Conservation (phyloP, 75 land plant species). For the Cunninghamia lanceolata region DNA sequence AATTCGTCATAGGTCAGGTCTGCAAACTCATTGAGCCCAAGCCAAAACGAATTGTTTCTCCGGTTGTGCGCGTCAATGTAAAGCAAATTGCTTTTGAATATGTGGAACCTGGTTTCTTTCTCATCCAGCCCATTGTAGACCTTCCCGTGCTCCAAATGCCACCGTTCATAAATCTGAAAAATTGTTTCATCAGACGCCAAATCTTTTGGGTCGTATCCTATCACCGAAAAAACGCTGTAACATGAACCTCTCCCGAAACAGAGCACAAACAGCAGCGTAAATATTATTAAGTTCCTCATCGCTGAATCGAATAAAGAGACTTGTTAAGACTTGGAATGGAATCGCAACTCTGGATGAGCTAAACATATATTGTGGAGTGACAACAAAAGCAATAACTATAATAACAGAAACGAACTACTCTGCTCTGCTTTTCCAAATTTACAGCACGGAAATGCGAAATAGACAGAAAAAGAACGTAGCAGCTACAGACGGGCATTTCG, state of each 20-base stretch:
- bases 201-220: slow-evolving; percentile 17
- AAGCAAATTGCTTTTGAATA: slow-evolving; percentile 54
- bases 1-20: slow-evolving; percentile 35
- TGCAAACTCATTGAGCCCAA: slow-evolving; percentile 35
- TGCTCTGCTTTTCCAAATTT: too few species aligned
- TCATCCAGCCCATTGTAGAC: slow-evolving; percentile 34
- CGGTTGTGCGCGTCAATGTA: slow-evolving; percentile 29
- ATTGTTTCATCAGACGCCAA: slow-evolving; percentile 17
- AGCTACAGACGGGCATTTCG: too few species aligned
- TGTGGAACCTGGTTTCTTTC: slow-evolving; percentile 43
- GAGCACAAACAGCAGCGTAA: not conserved
- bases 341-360: too few species aligned
- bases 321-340: too few species aligned
- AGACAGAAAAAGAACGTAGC: too few species aligned
- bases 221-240: slow-evolving; percentile 21
- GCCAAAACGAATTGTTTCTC: slow-evolving; percentile 13
- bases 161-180: slow-evolving; percentile 24
- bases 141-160: slow-evolving; percentile 29
- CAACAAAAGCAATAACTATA: too few species aligned
- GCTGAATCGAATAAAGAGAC: too few species aligned
- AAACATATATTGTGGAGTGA: too few species aligned
- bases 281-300: too few species aligned
- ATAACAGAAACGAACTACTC: too few species aligned
- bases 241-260: not conserved
- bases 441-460: too few species aligned